Conservation (phyloP, 2,329 filamentous ascomycete genomes). For the Cordyceps javanica region DNA sequence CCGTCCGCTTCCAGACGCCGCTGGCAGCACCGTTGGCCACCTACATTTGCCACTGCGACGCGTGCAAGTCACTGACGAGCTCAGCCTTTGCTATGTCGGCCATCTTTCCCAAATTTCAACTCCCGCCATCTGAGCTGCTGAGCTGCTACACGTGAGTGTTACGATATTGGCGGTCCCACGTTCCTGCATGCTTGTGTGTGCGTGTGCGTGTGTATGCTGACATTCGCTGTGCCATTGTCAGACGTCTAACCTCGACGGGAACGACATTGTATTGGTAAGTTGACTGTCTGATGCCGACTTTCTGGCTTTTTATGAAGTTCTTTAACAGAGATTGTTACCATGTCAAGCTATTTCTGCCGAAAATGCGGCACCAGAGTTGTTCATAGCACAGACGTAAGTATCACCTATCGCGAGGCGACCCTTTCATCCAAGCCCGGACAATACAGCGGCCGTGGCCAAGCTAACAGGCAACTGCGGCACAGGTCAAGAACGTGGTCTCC, state of each 20-base stretch:
- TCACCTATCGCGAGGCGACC: background rate
- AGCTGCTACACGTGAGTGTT: constrained; percentile 52
- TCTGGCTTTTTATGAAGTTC: background rate
- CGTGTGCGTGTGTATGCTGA: background rate
- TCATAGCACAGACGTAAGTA: constrained; percentile 51
- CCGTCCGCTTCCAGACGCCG: constrained; percentile 57
- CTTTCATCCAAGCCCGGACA: background rate
- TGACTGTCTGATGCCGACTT: background rate
- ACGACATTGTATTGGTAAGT: constrained; percentile 51
- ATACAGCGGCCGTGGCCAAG: background rate
- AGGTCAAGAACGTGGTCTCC: constrained; percentile 54
- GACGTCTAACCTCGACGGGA: constrained; percentile 51
- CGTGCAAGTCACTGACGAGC: constrained; percentile 59
- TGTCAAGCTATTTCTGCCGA: constrained; percentile 56
- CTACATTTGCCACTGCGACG: constrained; percentile 65
- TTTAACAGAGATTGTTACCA: background rate
- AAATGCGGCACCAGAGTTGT: constrained; percentile 60
- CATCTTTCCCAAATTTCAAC: constrained; percentile 60
- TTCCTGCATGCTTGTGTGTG: background rate
- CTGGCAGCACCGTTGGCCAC: constrained; percentile 53
- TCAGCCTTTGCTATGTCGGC: constrained; percentile 64
- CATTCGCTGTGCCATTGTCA: constrained; percentile 22
- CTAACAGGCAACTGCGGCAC: constrained; percentile 11
- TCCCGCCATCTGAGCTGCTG: constrained; percentile 44
- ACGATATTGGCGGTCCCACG: too few relatives aligned